Evolutionary conservation across 768 basidiomycete species (phyloP), one percentile per base, ranked within the genome.

Genomic region (Lactifluus piperatus): DNA sequence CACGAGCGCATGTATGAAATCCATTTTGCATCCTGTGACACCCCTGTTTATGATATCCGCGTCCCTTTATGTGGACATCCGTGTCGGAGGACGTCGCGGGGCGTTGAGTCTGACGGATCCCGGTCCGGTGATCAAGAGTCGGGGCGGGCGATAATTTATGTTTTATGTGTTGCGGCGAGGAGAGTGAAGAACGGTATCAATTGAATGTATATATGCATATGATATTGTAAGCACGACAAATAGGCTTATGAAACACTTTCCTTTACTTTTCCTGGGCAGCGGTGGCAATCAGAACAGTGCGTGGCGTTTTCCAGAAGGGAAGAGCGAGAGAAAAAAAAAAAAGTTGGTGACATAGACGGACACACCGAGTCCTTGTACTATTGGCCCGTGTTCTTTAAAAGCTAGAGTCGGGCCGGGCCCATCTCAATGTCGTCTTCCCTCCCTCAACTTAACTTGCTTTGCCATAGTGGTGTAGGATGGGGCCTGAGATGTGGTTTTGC

Each of bases 61-160:
- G 14, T 49, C 26, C 36, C 29, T 34, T 34, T 32, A 30, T 37
- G 46, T 49, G n/a, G 47, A 53, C 46, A 54, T 46, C 51, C 27
- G 20, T n/a, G n/a, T 48, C 58, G 58, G 58, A 58, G 46, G 46
- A 48, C 14, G 45, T 37, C 18, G 51, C 51, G 45, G 51, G 57
- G 44, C 11, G 10, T 36, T 36, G 9, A 18, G 18, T 2, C 29
- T 45, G 37, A 10, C 32, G 52, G 22, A 41, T 14, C 11, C 27
- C 58, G 52, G 58, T 18, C 51, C 58, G 57, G 37, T 14, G 22
- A 10, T 36, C 22, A n/a, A 10, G 11, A 36, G n/a, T n/a, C n/a
- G n/a, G n/a, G n/a, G n/a, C n/a, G n/a, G n/a, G n/a, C n/a, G n/a
- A n/a, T n/a, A n/a, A n/a, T 37, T 16, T 29, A n/a, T 18, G 37